Evolutionary conservation across 1,284 basidiomycete genomes (phyloP), one percentile per base, ranked within the genome.

Genomic region (Trametes sp.): DNA sequence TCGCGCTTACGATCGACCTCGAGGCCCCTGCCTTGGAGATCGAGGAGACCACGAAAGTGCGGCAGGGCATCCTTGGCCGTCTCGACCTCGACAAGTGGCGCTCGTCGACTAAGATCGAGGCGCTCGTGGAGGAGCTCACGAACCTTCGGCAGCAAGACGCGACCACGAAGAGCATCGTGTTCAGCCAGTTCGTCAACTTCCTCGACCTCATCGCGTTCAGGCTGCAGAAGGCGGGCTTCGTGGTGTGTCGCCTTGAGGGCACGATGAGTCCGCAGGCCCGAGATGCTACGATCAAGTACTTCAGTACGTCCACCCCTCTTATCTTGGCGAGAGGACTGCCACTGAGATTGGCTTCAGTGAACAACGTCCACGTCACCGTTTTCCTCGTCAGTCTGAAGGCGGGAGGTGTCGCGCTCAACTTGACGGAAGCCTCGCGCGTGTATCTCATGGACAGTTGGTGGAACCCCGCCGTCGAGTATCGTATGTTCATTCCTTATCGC

Each of bases 371-470:
- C 62, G 95, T 98, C 44, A 98, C 96, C 4, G 94, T 99, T 14
- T 99, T 99, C 82, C 85, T 99, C 38, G 95, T 99, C 69, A 91
- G 89, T 70, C 76, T 99, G 73, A 99, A 98, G 78, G 97, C 98
- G 0, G 97, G 97, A 48, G 96, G 97, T 76, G 96, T 98, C 1
- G 96, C 96, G 4, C 82, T 96, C 52, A 98, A 98, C 75, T 76
- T 98, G 71, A 96, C 95, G 0, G 96, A 96, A 76, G 96, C 96
- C 0, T 94, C 91, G 24, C 90, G 94, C 51, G 95, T 97, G n/a
- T 96, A 94, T 77, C 83, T 94, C 62, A 93, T 92, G 92, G 93
- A 92, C 74, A 92, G 89, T 69, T 94, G 91, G 93, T 96, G 95
- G 94, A 96, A 96, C 73, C 94, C 94, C 14, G 91, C 92, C 21